Evolutionary conservation across 306 rosid genomes (phyloP), one percentile per base, ranked within the genome.

Genomic region (Psophocarpus tetragonolobus): DNA sequence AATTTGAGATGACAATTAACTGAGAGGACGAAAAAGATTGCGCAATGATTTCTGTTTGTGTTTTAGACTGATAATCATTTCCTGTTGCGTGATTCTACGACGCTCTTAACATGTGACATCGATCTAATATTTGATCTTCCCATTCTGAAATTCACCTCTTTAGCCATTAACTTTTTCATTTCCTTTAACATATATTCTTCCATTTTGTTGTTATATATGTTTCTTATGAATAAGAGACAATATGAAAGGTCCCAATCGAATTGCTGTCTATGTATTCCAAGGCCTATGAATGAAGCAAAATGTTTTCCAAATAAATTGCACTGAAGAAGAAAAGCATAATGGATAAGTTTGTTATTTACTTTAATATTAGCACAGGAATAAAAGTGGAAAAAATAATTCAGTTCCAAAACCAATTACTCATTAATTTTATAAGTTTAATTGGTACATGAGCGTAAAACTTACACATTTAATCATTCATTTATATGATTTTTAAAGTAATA

Each of bases 301-400:
- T 23, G 15, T 20, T 53, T 18, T 51, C 32, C 3, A 35, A 15
- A 53, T 78, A 62, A 79, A 54, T 65, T 75, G 70, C 56, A 65
- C 11, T 53, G 36, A 54, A 70, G 70, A 82, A 85, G 82, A 67
- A 86, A 83, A 60, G 80, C 3, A 78, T 48, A 82, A 69, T 44
- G 47, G 54, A 8, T 18, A 74, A 54, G 13, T 45, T 73, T 62
- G 10, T 45, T 47, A 15, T 66, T 74, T 73, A 57, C 79, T 77
- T 79, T 65, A 23, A 33, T 51, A 30, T 50, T 62, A 29, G 0
- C 58, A 62, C 58, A 32, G 62, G 56, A 76, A 72, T 33, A 61
- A 51, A 71, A 51, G 21, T 70, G 41, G 50, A 2, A 1, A 32
- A 50, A 12, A 15, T 32, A 54, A 32, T 5, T 67, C 24, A 45